Conservation (phyloP, 192 early-diverging fungal species). For the Dissophora ornata region DNA sequence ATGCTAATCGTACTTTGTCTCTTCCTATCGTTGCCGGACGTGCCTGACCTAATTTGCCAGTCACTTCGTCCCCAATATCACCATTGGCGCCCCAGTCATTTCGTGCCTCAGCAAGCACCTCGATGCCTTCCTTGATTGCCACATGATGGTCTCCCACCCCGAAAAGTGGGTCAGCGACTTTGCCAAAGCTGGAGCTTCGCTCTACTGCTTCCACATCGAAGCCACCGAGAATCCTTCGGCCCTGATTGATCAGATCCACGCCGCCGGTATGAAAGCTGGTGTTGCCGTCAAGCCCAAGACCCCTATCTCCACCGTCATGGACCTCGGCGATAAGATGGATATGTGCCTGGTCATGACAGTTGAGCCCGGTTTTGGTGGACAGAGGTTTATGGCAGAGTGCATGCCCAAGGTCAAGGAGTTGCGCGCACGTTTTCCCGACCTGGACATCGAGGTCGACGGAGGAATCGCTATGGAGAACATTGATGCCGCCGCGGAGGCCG, state of each 20-base stretch:
- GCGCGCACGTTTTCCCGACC: slow-evolving; percentile 79
- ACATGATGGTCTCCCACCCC: slow-evolving; percentile 71
- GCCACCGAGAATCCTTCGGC: slow-evolving; percentile 79
- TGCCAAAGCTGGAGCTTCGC: slow-evolving; percentile 86
- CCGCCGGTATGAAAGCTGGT: slow-evolving; percentile 90
- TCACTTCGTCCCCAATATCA: slow-evolving; percentile 98
- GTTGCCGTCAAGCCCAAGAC: slow-evolving; percentile 94
- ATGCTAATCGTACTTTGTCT: too few relatives aligned
- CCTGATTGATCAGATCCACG: slow-evolving; percentile 85
- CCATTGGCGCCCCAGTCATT: slow-evolving; percentile 94
- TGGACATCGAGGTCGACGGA: slow-evolving; percentile 97
- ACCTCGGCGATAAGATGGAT: slow-evolving; percentile 74
- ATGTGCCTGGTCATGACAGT: slow-evolving; percentile 97
- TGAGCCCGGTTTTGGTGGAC: slow-evolving; percentile 97
- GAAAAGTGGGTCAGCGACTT: slow-evolving; percentile 94
- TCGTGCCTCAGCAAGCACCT: slow-evolving; percentile 87
- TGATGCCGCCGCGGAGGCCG: slow-evolving; percentile 85
- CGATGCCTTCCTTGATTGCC: slow-evolving; percentile 85
- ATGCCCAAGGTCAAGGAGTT: slow-evolving; percentile 87
- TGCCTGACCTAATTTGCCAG: slow-evolving; percentile 54
- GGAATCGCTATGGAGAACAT: slow-evolving; percentile 88
- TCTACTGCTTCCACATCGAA: slow-evolving; percentile 95
- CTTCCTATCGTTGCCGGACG: too few relatives aligned
- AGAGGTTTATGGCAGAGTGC: slow-evolving; percentile 90
- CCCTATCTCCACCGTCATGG: slow-evolving; percentile 68